A percentile compares a stretch with the other conserved stretches of the same genome.
These are phyloP conservation scores for Puccinellia tenuiflora DNA, from an alignment of 176 grass and related monocot species.

Conservation along the genomic window DNA sequence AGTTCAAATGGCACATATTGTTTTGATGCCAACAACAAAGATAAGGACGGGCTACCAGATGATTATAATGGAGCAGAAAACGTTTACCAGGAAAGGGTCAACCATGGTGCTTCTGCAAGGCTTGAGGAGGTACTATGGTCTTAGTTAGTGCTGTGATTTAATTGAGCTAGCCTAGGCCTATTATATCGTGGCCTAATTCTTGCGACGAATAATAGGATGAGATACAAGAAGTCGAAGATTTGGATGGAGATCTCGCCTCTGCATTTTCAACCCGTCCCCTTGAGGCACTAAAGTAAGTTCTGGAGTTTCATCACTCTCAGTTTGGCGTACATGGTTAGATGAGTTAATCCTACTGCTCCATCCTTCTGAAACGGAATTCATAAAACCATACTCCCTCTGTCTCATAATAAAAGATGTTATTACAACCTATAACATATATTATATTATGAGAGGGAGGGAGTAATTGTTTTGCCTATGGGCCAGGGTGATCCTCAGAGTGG, in stretches of 20 bases:
- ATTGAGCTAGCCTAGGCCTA: conserved; percentile 16
- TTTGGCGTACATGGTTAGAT: not conserved
- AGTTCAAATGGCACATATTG: conserved; percentile 50
- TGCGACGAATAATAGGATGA: conserved; percentile 48
- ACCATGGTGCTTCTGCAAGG: conserved; percentile 36
- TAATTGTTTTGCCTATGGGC: no score
- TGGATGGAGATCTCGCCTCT: conserved; percentile 60
- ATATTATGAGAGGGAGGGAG: no score
- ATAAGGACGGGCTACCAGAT: conserved; percentile 30
- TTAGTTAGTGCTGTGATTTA: conserved; percentile 4
- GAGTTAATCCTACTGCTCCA: not conserved
- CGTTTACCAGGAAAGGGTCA: conserved; percentile 42
- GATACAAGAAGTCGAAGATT: conserved; percentile 68
- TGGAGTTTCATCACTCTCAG: not conserved
- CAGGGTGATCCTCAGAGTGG: no score
- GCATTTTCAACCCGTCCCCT: conserved; percentile 74
- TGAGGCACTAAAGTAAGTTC: conserved; percentile 81
- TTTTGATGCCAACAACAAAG: conserved; percentile 39
- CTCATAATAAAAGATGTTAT: no score
- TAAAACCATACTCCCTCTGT: no score
- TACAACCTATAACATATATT: no score
- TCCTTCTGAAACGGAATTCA: not conserved
- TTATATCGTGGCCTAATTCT: conserved; percentile 10
- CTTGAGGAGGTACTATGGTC: conserved; percentile 62
- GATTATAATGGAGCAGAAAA: conserved; percentile 25